A percentile compares a stretch with the other conserved stretches of the same genome.
Conservation (phyloP, 2,329 filamentous ascomycete species). For the Nannizzia gypsea region DNA sequence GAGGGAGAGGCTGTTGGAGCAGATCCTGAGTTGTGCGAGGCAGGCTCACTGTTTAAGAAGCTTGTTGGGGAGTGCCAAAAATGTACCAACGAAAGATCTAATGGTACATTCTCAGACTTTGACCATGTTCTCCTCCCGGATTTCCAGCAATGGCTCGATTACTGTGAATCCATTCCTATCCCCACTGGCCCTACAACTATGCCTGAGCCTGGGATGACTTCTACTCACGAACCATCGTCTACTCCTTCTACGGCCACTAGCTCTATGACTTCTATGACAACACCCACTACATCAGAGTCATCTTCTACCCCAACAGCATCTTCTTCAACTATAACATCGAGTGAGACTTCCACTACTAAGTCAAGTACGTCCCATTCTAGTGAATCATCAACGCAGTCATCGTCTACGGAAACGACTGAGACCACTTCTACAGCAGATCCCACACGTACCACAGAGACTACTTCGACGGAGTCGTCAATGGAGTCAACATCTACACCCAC, state of each 20-base stretch:
- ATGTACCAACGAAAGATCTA: background rate
- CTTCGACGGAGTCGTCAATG: background rate
- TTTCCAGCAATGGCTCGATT: background rate
- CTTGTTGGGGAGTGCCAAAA: background rate
- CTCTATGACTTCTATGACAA: background rate
- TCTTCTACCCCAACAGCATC: background rate
- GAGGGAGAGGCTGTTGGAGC: constrained; percentile 38
- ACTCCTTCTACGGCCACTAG: background rate
- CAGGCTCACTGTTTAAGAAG: background rate
- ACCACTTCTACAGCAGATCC: background rate
- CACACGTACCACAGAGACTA: background rate
- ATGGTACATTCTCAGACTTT: background rate
- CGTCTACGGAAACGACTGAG: background rate
- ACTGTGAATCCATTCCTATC: background rate
- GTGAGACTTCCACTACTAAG: background rate
- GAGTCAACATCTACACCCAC: background rate
- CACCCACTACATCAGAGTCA: background rate
- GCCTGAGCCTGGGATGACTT: constrained; percentile 3
- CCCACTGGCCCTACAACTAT: background rate
- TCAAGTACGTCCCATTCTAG: background rate
- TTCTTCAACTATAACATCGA: background rate
- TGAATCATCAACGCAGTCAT: background rate
- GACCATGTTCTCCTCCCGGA: background rate
- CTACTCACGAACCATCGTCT: background rate
- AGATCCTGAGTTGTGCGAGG: background rate